Evolutionary conservation across 257 asterid species (phyloP).

Genomic region (Gardenia jasminoides): DNA sequence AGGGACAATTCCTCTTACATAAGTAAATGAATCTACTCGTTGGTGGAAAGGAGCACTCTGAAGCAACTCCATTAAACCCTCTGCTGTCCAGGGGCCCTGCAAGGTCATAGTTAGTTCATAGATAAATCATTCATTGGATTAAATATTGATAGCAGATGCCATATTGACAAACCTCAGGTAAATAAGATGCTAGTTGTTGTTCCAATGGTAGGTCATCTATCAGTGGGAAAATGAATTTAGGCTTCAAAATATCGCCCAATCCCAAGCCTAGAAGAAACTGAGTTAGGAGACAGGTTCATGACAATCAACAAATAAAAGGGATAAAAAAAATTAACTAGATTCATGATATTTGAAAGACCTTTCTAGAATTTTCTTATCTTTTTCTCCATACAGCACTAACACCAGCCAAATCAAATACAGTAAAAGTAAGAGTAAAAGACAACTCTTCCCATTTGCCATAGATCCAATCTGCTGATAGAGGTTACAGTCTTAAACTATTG

Average conservation of each 20-base stretch:
- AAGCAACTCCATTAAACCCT: conserved; percentile 74
- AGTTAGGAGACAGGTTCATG: neutral
- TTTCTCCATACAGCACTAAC: neutral
- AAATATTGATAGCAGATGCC: conserved; percentile 10
- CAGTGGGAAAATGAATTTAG: conserved; percentile 68
- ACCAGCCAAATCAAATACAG: neutral
- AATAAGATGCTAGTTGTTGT: conserved; percentile 62
- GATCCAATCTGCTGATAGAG: neutral
- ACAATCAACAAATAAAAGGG: neutral
- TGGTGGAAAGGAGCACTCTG: conserved; percentile 96
- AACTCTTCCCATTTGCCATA: neutral
- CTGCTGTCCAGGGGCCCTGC: conserved; percentile 82
- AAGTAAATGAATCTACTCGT: conserved; percentile 91
- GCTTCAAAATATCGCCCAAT: conserved; percentile 90
- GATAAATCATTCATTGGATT: conserved; percentile 18
- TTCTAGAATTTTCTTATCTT: neutral
- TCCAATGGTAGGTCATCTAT: conserved; percentile 62
- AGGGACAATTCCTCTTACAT: conserved; percentile 45
- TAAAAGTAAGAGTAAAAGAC: neutral
- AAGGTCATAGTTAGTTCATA: conserved; percentile 21
- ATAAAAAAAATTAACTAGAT: neutral
- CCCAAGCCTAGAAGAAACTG: conserved; percentile 65
- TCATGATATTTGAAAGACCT: neutral
- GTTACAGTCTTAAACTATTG: neutral
- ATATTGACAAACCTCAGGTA: conserved; percentile 68